Conservation (phyloP, 176 grass and related monocot genomes). For the Oryza rufipogon region DNA sequence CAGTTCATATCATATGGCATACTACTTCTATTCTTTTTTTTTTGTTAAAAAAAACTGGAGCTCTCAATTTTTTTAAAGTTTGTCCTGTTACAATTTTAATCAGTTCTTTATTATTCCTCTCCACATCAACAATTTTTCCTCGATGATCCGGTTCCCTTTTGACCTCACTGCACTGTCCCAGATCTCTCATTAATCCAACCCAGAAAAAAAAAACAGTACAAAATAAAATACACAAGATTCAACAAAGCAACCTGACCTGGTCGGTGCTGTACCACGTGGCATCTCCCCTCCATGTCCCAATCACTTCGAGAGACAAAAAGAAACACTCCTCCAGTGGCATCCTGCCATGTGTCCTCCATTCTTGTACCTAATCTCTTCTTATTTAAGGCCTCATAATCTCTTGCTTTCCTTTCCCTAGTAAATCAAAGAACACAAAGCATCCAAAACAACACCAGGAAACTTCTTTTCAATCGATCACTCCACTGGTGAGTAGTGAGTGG, state of each 20-base stretch:
- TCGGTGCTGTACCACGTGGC: conserved; percentile 37
- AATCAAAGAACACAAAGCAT: neutral
- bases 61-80: too few species aligned
- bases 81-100: too few species aligned
- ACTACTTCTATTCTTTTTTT: too few species aligned
- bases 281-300: neutral
- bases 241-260: conserved; percentile 44
- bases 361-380: neutral
- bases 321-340: neutral
- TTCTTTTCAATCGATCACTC: neutral
- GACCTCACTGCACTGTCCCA: conserved; percentile 6
- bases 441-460: conserved; percentile 15
- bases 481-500: neutral
- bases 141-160: neutral
- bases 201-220: neutral
- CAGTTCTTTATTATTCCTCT: too few species aligned
- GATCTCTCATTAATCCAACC: conserved; percentile 27
- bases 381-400: conserved; percentile 13
- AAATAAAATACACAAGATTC: neutral
- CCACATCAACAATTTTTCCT: neutral
- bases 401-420: neutral
- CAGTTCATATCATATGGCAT: too few species aligned
- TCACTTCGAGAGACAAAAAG: neutral
- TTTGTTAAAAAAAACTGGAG: too few species aligned
- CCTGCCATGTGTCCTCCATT: conserved; percentile 30